A percentile compares a stretch with the other conserved stretches of the same genome.
Evolutionary conservation across 257 asterid genomes (phyloP).

Genomic region (Cruciata laevipes): DNA sequence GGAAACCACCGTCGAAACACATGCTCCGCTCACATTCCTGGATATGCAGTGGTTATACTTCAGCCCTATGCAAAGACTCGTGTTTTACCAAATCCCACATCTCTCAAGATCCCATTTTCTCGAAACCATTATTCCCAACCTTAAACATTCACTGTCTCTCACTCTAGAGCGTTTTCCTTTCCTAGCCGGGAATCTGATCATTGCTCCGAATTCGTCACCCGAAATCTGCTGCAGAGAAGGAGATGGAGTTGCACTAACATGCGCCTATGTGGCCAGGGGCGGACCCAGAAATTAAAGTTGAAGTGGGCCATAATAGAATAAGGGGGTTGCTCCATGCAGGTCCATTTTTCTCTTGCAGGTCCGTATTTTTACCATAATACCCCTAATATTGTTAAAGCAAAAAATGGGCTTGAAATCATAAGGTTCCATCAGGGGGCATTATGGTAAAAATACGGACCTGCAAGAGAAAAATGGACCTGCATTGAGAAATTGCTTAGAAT

Average conservation of each 20-base stretch:
- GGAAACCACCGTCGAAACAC: constrained; percentile 8
- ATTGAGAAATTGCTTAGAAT: too few relatives aligned
- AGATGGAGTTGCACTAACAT: constrained; percentile 17
- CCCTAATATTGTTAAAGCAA: too few relatives aligned
- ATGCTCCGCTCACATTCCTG: constrained; percentile 24
- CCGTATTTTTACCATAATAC: too few relatives aligned
- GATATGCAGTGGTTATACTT: constrained; percentile 26
- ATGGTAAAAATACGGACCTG: too few relatives aligned
- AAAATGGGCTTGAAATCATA: too few relatives aligned
- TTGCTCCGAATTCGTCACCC: neutral
- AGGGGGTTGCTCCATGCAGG: too few relatives aligned
- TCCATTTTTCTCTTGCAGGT: too few relatives aligned
- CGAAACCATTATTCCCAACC: constrained; percentile 18
- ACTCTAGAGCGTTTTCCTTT: constrained; percentile 28
- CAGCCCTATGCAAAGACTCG: constrained; percentile 22
- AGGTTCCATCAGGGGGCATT: too few relatives aligned
- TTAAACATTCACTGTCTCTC: constrained; percentile 24
- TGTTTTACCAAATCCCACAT: constrained; percentile 23
- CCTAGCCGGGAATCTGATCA: constrained; percentile 30
- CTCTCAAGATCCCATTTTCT: constrained; percentile 20
- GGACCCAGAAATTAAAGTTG: too few relatives aligned
- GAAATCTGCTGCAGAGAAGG: neutral
- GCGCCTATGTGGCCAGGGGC: too few relatives aligned
- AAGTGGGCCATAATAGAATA: too few relatives aligned
- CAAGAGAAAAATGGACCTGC: too few relatives aligned